Base-by-base conservation (phyloP, 2,329 filamentous ascomycete genomes). In the Fusarium sp. region DNA sequence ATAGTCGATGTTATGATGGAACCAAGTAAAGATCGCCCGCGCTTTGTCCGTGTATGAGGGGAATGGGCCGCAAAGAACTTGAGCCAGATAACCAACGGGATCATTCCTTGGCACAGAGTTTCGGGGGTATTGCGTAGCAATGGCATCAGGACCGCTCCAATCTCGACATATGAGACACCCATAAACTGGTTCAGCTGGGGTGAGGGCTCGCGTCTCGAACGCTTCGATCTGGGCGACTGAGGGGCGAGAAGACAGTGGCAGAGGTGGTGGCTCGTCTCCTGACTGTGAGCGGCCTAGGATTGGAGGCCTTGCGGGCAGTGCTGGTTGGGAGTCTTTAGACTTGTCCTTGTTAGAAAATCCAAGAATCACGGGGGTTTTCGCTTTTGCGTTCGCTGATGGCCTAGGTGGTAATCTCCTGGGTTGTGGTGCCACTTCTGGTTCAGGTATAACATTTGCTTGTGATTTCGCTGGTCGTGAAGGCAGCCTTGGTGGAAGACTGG, bases 1-100 rank as follows among this genome's bases (percentile, higher is more conserved):
- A 77, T 98, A 99, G 46, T 85, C 86, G 60, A 99, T 90, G 74
- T 98, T 98, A 79, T 98, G 91, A 80, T 98, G 95, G 39, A 94
- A 89, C 96, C 96, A 99, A 2, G 92, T 93, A 77, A 98, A 98
- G 63, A 99, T 93, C 4, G 90, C 93, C 28, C 96, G 88, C 4
- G 96, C 95, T 81, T 98, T 98, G 79, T 98, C 95, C 0, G 95
- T 97, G 3, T 84, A 82, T 1, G 93, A 97, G 2, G 89, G 81
- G 76, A 98, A 98, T 0, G 92, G 91, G 6, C 86, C 84, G 59
- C 93, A 97, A 21, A 98, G 86, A 52, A 92, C 88, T 52, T 88
- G 86, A 0, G 94, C 94, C 24, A 99, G 85, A 82, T 92, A 92
- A 21, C 86, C 88, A 6, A 96, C 83, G 1, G 91, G 89, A 43